Conservation (phyloP, 2,329 filamentous ascomycete genomes). For the Verticillium longisporum region DNA sequence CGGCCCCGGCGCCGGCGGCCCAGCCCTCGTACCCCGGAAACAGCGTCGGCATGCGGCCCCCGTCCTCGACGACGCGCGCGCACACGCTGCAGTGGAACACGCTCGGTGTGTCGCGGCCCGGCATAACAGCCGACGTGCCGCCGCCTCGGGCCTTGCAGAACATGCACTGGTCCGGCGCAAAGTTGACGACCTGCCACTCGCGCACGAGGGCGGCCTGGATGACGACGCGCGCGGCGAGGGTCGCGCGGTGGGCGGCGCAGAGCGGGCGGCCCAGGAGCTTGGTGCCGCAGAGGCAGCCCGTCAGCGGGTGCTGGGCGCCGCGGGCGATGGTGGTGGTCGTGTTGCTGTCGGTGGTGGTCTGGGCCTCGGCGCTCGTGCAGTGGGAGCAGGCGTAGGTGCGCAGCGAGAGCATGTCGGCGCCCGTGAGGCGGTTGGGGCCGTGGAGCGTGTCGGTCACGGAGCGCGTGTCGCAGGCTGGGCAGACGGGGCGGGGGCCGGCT, state of each 20-base stretch:
- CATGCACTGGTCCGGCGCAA: constrained; percentile 20
- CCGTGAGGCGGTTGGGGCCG: constrained; percentile 5
- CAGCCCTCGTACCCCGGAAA: neutral
- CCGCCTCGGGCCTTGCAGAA: constrained; percentile 16
- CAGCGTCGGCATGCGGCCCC: neutral
- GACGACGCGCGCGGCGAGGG: constrained; percentile 17
- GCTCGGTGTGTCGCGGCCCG: constrained; percentile 9
- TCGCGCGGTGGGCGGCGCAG: constrained; percentile 26
- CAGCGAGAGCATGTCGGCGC: constrained; percentile 20
- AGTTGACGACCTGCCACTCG: constrained; percentile 17
- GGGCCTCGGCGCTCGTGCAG: constrained; percentile 16
- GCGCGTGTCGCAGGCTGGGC: constrained; percentile 17
- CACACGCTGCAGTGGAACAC: constrained; percentile 1
- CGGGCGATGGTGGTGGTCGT: neutral
- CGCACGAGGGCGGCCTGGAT: constrained; percentile 15
- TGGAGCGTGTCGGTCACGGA: constrained; percentile 13
- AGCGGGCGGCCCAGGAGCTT: constrained; percentile 25
- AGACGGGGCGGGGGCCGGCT: constrained; percentile 7
- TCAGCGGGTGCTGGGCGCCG: constrained; percentile 15
- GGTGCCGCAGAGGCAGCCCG: constrained; percentile 28
- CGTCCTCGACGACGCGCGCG: neutral
- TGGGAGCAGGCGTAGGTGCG: constrained; percentile 26
- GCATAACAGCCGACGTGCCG: constrained; percentile 15
- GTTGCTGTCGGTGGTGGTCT: neutral
- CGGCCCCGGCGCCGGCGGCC: neutral